Percentiles rank a stretch among this genome's conserved stretches.
These are phyloP conservation scores for Chaetoceros muelleri DNA, from an alignment of 108 stramenopile genomes.

Conservation along the genomic window DNA sequence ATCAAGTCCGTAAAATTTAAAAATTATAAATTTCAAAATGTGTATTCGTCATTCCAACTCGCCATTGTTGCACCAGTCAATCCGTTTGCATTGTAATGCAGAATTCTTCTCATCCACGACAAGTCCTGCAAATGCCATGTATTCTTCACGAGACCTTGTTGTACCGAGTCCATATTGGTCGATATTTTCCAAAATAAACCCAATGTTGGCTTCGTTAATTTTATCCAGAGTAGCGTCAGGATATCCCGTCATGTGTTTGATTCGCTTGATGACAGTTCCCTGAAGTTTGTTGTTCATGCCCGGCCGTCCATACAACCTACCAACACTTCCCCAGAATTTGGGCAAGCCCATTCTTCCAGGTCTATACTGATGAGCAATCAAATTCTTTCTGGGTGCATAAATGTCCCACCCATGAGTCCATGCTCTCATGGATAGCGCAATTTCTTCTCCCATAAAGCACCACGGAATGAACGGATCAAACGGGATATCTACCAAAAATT, in stretches of 20 bases:
- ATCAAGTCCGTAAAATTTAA: too few relatives aligned
- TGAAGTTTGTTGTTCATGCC: constrained; percentile 38
- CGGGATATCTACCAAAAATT: constrained; percentile 73
- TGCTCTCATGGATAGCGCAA: constrained; percentile 61
- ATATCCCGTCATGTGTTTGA: constrained; percentile 71
- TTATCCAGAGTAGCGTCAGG: constrained; percentile 22
- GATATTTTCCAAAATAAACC: constrained; percentile 28
- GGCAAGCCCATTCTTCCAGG: constrained; percentile 73
- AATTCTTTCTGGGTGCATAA: constrained; percentile 76
- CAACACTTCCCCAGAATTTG: constrained; percentile 92
- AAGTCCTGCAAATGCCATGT: constrained; percentile 45
- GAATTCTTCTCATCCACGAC: constrained; percentile 26
- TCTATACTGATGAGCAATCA: constrained; percentile 85
- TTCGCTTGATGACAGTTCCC: constrained; percentile 43
- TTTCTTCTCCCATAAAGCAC: constrained; percentile 97
- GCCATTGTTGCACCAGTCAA: constrained; percentile 54
- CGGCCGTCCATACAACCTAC: constrained; percentile 49
- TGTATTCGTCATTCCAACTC: constrained; percentile 16
- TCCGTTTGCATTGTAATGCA: constrained; percentile 14
- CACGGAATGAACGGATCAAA: constrained; percentile 94
- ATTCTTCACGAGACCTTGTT: constrained; percentile 35
- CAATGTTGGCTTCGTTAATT: constrained; percentile 20
- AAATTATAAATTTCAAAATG: background rate
- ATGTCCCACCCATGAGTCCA: constrained; percentile 92
- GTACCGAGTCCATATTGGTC: constrained; percentile 50